Evolutionary conservation across 2,329 filamentous ascomycete genomes (phyloP).

Genomic region (Epichloe coenophiala): DNA sequence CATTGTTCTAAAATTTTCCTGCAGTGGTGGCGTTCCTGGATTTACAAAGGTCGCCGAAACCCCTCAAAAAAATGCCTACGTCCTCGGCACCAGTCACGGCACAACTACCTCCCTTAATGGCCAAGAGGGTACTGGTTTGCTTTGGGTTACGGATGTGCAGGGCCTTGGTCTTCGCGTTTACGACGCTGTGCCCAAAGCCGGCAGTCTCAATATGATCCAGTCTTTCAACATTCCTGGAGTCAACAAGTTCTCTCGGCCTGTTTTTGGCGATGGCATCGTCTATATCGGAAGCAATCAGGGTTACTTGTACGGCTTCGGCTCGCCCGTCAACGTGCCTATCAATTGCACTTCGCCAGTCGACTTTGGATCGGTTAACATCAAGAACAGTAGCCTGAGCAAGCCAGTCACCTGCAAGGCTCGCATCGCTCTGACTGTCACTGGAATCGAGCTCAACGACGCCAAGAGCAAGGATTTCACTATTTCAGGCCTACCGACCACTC

Average conservation of each 20-base stretch:
- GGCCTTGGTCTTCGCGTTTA: constrained; percentile 38
- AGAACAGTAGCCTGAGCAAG: constrained; percentile 14
- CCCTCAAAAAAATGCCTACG: constrained; percentile 34
- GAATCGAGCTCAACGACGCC: constrained; percentile 20
- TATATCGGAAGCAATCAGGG: constrained; percentile 40
- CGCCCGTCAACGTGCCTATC: constrained; percentile 37
- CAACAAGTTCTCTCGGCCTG: constrained; percentile 43
- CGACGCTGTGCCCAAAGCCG: constrained; percentile 34
- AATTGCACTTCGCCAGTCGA: constrained; percentile 36
- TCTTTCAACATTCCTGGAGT: constrained; percentile 37
- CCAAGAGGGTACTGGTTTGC: constrained; percentile 38
- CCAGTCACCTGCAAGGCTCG: constrained; percentile 34
- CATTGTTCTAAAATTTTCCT: constrained; percentile 45
- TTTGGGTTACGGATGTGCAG: constrained; percentile 44
- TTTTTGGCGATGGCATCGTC: constrained; percentile 41
- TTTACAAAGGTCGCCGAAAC: constrained; percentile 41
- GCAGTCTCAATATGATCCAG: constrained; percentile 32
- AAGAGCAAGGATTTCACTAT: constrained; percentile 25
- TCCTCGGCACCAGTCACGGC: constrained; percentile 42
- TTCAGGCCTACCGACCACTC: constrained; percentile 18
- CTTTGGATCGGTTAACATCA: constrained; percentile 33
- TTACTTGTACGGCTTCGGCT: constrained; percentile 40
- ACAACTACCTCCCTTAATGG: constrained; percentile 41
- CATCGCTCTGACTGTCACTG: constrained; percentile 27
- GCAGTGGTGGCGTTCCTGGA: constrained; percentile 33